Evolutionary conservation across 305 asterid species (phyloP).

Genomic region (Plantago coronopus): DNA sequence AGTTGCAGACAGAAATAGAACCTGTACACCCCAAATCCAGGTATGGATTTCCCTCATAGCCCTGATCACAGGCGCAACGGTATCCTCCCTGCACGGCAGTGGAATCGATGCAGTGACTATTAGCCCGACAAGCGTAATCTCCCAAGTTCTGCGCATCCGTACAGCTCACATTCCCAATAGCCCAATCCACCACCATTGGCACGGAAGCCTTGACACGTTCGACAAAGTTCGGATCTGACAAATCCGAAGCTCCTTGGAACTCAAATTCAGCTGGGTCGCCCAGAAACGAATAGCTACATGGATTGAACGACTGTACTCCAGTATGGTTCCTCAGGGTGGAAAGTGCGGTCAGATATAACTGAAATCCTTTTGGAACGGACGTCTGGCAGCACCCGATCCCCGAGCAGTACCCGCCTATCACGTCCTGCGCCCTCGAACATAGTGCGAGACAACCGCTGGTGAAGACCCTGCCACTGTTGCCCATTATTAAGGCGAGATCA

Average conservation of each 20-base stretch:
- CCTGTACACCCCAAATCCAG: conserved; percentile 23
- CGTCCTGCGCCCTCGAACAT: not conserved
- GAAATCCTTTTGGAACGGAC: conserved; percentile 1
- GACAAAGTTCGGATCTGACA: conserved; percentile 3
- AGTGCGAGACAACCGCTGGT: not conserved
- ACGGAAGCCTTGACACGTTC: not conserved
- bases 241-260: conserved; percentile 2
- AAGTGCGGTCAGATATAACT: not conserved
- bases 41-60: conserved; percentile 25
- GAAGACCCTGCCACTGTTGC: not conserved
- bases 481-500: not conserved
- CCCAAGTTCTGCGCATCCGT: not conserved
- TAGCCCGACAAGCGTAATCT: conserved; percentile 11
- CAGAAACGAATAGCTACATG: conserved; percentile 56
- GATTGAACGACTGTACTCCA: conserved; percentile 25
- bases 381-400: conserved; percentile 10
- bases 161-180: conserved; percentile 20
- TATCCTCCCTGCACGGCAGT: conserved; percentile 15
- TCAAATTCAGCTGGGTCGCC: conserved; percentile 30
- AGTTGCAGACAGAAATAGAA: not conserved
- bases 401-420: not conserved
- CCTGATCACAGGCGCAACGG: conserved; percentile 18
- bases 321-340: not conserved
- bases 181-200: conserved; percentile 25
- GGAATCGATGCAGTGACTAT: conserved; percentile 15